Percentiles rank a stretch among this genome's conserved stretches.
These are phyloP conservation scores for Tylopilus rubrobrunneus DNA, from an alignment of 768 basidiomycete genomes.

Conservation along the genomic window DNA sequence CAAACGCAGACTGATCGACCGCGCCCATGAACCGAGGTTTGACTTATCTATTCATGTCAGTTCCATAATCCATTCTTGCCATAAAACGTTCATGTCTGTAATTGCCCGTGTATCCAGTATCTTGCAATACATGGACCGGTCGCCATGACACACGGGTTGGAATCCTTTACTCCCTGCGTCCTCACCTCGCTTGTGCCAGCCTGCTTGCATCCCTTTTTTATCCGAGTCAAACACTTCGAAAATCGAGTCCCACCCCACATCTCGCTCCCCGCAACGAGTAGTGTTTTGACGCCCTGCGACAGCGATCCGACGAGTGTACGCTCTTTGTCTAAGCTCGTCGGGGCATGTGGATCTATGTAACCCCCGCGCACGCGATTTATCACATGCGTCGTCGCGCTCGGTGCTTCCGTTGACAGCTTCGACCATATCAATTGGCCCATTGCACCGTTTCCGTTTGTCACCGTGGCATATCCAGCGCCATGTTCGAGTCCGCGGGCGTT, in stretches of 20 bases:
- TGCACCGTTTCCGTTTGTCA: background rate
- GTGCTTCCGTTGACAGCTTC: background rate
- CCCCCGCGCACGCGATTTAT: background rate
- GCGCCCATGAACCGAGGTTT: constrained; percentile 4
- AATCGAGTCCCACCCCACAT: background rate
- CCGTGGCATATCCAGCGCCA: background rate
- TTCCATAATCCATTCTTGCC: background rate
- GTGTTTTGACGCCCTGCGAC: background rate
- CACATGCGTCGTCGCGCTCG: background rate
- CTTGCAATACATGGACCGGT: constrained; percentile 3
- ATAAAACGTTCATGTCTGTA: background rate
- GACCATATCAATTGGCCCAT: background rate
- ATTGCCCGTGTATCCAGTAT: background rate
- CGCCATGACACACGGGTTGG: background rate
- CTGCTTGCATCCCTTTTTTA: background rate
- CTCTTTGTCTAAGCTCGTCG: background rate
- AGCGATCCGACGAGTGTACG: no score
- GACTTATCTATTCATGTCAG: background rate
- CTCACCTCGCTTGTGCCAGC: background rate
- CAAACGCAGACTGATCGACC: constrained; percentile 6
- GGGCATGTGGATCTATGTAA: background rate
- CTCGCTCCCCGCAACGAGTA: background rate
- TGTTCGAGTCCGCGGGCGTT: background rate
- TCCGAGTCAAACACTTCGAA: background rate
- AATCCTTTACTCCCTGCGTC: background rate